Base-by-base conservation (phyloP, 2,329 filamentous ascomycete genomes). In the Aspergillus spinulosporus region DNA sequence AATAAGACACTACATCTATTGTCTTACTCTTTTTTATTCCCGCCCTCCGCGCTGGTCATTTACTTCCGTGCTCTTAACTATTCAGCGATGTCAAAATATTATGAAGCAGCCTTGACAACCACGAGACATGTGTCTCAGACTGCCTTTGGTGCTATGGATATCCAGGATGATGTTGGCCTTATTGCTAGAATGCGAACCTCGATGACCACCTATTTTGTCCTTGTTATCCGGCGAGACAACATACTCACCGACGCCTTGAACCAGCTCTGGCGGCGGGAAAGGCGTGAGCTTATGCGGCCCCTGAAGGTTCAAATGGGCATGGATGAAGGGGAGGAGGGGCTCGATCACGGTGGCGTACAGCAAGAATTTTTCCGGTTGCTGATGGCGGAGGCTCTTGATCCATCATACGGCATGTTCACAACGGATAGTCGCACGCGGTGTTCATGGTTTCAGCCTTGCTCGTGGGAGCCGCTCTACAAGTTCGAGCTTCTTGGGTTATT, bases 301-400 rank as follows among this genome's bases (percentile, higher is more conserved):
- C 76, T 99, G 34, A 96, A 96, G 66, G 88, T 99, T 6, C 87
- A 90, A 49, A 84, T 97, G 56, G 92, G 92, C 3, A 88, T 91
- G 68, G 87, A 90, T 34, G 80, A 81, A 52, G 90, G 91, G 31
- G 94, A 97, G 72, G 87, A 95, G 70, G 94, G 94, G 0, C 85
- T 95, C 34, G 94, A 99, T 71, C 91, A 93, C 48, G 94, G 94
- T 44, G 94, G 94, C 61, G 92, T 99, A 1, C 93, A 97, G 65
- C 92, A 96, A 70, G 94, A 99, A 62, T 97, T 96, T 70, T 97
- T 99, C 76, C 86, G 91, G 12, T 76, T 97, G 29, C 86, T 90
- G 14, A 86, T 97, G 64, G 84, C 85, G 0, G 88, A 96, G 67
- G 89, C 89, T 3, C 81, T 97, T 45, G 82, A 90, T 64, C 88